Percentiles rank a stretch among this genome's conserved stretches.
Evolutionary conservation across 768 basidiomycete genomes (phyloP).

Genomic region (Termitomyces sp.): DNA sequence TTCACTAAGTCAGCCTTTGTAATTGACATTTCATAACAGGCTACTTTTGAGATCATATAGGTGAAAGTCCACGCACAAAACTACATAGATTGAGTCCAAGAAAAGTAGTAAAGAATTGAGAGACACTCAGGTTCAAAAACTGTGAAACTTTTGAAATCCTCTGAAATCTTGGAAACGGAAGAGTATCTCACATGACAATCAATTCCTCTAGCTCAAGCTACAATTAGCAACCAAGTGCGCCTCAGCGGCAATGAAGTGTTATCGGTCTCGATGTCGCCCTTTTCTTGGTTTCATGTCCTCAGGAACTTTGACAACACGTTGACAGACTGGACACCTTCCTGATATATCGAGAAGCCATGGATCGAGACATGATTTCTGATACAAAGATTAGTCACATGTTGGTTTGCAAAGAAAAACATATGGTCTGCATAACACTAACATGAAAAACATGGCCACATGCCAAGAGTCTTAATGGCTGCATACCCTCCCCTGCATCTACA

Average conservation of each 20-base stretch:
- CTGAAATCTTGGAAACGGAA: background rate
- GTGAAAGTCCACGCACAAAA: background rate
- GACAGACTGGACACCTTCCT: slow-evolving; percentile 86
- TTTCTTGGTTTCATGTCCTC: slow-evolving; percentile 20
- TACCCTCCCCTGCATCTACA: slow-evolving; percentile 70
- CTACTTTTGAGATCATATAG: background rate
- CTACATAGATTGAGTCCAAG: background rate
- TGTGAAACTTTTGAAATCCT: background rate
- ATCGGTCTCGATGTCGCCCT: background rate
- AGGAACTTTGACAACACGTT: slow-evolving; percentile 61
- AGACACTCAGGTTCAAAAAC: background rate
- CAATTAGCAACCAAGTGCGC: too few relatives aligned
- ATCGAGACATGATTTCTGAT: slow-evolving; percentile 82
- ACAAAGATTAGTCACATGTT: slow-evolving; percentile 6
- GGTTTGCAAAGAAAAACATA: background rate
- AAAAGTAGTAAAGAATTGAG: too few relatives aligned
- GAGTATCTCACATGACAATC: background rate
- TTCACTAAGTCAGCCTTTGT: too few relatives aligned
- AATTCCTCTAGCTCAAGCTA: background rate
- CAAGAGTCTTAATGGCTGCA: slow-evolving; percentile 73
- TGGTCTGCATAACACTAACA: slow-evolving; percentile 41
- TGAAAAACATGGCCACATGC: slow-evolving; percentile 89
- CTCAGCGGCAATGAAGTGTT: background rate
- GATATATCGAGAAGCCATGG: slow-evolving; percentile 86
- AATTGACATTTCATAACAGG: too few relatives aligned